Conservation (phyloP, 257 asterid genomes). For the Buddleja alternifolia region DNA sequence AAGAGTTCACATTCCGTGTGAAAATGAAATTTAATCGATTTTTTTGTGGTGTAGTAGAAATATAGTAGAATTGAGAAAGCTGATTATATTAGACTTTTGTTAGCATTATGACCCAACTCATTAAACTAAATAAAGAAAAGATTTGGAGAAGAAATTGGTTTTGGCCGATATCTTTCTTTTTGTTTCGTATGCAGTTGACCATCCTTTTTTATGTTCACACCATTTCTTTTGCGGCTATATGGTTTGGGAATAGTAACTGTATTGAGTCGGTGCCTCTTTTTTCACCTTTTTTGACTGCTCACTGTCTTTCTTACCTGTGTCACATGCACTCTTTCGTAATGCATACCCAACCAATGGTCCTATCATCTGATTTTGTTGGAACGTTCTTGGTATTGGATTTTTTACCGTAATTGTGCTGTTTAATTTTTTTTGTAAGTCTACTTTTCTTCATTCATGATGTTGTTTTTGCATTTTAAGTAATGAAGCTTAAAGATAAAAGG, state of each 20-base stretch:
- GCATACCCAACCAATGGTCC: background rate
- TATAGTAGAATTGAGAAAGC: background rate
- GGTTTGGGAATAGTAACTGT: constrained; percentile 4
- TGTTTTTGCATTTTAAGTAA: background rate
- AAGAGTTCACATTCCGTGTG: background rate
- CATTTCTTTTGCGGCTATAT: constrained; percentile 13
- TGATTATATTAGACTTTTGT: background rate
- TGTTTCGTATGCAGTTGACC: constrained; percentile 4
- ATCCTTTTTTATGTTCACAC: constrained; percentile 10
- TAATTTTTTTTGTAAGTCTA: background rate
- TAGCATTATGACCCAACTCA: background rate
- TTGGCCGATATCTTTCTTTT: background rate
- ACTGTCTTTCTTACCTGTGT: background rate
- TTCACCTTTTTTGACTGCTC: constrained; percentile 12
- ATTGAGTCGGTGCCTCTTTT: constrained; percentile 9
- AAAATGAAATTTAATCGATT: background rate
- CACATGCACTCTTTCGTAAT: constrained; percentile 20
- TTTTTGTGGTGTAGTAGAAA: background rate
- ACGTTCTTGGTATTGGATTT: background rate
- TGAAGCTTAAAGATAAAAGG: constrained; percentile 7
- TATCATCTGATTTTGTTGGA: background rate
- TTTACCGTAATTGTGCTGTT: background rate
- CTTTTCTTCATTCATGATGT: constrained; percentile 25
- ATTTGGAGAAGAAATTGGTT: background rate
- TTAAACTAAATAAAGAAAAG: constrained; percentile 12